These are phyloP conservation scores for Byssothecium circinans DNA, from an alignment of 2,329 filamentous ascomycete genomes.

Conservation along the genomic window DNA sequence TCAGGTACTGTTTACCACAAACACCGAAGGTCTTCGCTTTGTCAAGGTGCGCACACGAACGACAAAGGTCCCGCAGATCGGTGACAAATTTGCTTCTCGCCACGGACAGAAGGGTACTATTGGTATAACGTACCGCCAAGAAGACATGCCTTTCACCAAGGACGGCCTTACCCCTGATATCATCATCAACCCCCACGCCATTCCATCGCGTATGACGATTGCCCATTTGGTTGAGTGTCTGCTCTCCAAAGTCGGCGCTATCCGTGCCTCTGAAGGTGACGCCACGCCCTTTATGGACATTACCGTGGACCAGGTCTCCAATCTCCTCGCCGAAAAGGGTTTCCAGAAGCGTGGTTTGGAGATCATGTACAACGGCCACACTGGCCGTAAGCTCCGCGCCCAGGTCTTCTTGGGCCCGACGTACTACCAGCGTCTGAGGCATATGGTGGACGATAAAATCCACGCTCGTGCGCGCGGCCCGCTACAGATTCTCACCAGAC, in stretches of 20 bases:
- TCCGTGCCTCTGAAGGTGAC: slow-evolving; percentile 94
- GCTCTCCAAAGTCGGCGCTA: slow-evolving; percentile 89
- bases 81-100: slow-evolving; percentile 98
- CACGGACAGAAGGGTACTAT: slow-evolving; percentile 99
- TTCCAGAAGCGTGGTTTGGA: slow-evolving; percentile 98
- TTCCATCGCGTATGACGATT: slow-evolving; percentile 99
- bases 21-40: slow-evolving; percentile 89
- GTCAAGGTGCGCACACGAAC: slow-evolving; percentile 97
- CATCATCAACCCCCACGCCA: slow-evolving; percentile 99
- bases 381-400: slow-evolving; percentile 86
- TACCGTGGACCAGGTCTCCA: slow-evolving; percentile 90
- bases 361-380: slow-evolving; percentile 98
- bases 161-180: slow-evolving; percentile 92
- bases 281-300: slow-evolving; percentile 98
- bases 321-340: slow-evolving; percentile 81
- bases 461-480: slow-evolving; percentile 97
- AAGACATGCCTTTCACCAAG: slow-evolving; percentile 97
- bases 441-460: slow-evolving; percentile 99
- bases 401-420: slow-evolving; percentile 97
- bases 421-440: slow-evolving; percentile 96
- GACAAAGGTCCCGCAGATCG: slow-evolving; percentile 97
- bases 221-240: slow-evolving; percentile 99
- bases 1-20: slow-evolving; percentile 89
- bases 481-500: slow-evolving; percentile 93
- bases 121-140: slow-evolving; percentile 94